Base-by-base conservation (phyloP, 495 filamentous ascomycete species). In the Hyaloscypha hepaticicola region DNA sequence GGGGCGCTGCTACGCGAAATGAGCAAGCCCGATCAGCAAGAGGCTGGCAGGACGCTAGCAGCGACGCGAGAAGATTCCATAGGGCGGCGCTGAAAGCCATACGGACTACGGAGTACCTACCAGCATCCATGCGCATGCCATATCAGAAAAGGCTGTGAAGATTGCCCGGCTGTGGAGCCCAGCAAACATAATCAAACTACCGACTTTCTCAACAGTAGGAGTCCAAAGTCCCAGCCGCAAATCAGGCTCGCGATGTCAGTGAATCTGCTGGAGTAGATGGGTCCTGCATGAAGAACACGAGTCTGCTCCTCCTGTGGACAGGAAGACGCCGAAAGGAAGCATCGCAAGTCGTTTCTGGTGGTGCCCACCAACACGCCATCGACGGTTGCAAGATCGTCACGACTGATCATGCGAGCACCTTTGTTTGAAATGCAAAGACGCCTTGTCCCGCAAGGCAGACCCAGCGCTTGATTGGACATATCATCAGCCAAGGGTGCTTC, bases 351-450 rank as follows among this genome's bases (percentile, higher is more conserved):
- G 21, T 31, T 7, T 7, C 29, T 19, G 5, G 55, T 33, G 1
- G 28, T 12, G 50, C 51, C 51, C 9, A 41, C 45, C 51, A 65
- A 58, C 55, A 66, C 67, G 63, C 67, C 60, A 65, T 65, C 38
- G 28, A 5, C 1, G 51, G 11, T 56, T 53, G 53, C 67, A 51
- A 31, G 64, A 65, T 61, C 64, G 61, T 58, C 64, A 58, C 53
- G 34, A 64, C 29, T 67, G 68, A 66, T 70, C 68, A 70, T 70
- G 68, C 68, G 67, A 66, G 61, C 66, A 68, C 57, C 60, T 58
- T 48, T 53, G 56, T 60, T 64, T 60, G 55, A 62, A 61, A 58
- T 50, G 53, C 60, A 63, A 25, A 28, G 29, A 55, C 58, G 66
- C 66, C 61, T 65, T 57, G 28, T 53, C 3, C 26, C 25, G 38